phyloP scores from a whole-genome alignment of 2,329 filamentous ascomycete genomes.

The Lojkania enalia region DNA sequence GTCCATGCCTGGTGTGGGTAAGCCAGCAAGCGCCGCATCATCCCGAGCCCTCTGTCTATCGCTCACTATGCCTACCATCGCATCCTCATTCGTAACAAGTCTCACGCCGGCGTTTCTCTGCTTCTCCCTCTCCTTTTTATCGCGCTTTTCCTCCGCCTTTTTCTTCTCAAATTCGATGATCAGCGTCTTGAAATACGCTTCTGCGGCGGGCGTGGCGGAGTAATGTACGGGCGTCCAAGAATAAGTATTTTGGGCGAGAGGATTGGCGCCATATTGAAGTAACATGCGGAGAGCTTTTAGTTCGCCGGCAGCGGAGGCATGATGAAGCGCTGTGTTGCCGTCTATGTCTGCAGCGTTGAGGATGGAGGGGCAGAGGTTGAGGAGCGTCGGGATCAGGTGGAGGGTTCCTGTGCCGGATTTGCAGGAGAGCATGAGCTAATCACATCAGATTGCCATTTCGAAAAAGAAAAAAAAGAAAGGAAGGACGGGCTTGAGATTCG shows the following conservation, averaged over 20 bases:
- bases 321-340: constrained; percentile 87
- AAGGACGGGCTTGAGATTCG: constrained; percentile 11
- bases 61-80: constrained; percentile 13
- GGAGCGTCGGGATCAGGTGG: constrained; percentile 47
- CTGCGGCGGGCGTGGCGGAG: constrained; percentile 77
- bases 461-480: not conserved
- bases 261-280: constrained; percentile 76
- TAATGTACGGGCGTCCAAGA: constrained; percentile 85
- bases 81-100: constrained; percentile 39
- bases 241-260: constrained; percentile 71
- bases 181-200: constrained; percentile 80
- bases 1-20: constrained; percentile 40
- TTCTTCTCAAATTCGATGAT: constrained; percentile 71
- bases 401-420: constrained; percentile 46
- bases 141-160: constrained; percentile 50
- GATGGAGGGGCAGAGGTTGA: constrained; percentile 35
- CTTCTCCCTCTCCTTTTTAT: constrained; percentile 34
- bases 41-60: constrained; percentile 34
- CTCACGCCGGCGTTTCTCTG: constrained; percentile 41
- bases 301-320: constrained; percentile 81
- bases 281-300: constrained; percentile 76
- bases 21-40: constrained; percentile 35
- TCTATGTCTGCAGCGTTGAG: constrained; percentile 59
- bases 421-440: constrained; percentile 46
- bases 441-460: not conserved